Conservation (phyloP, 768 basidiomycete genomes). For the Kwoniella sp. region DNA sequence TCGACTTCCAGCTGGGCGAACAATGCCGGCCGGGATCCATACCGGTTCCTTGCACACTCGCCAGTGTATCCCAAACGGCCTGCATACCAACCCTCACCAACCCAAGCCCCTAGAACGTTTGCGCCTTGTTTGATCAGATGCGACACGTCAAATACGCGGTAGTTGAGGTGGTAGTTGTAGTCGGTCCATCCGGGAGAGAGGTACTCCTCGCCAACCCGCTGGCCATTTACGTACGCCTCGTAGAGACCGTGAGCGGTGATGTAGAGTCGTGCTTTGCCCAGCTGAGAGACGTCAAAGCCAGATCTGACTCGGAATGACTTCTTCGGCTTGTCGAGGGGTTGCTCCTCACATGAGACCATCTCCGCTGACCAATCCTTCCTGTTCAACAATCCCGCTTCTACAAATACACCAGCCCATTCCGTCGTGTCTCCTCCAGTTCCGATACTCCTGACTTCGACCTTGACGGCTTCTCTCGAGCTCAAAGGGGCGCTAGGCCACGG, state of each 20-base stretch:
- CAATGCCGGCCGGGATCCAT: conserved; percentile 27
- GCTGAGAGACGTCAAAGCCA: conserved; percentile 27
- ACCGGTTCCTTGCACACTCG: conserved; percentile 22
- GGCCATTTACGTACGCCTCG: conserved; percentile 33
- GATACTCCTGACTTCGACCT: conserved; percentile 18
- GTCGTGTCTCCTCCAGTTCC: conserved; percentile 16
- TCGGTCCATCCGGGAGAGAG: conserved; percentile 37
- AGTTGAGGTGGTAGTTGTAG: conserved; percentile 30
- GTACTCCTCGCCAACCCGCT: conserved; percentile 22
- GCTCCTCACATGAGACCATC: background rate
- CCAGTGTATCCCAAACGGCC: conserved; percentile 18
- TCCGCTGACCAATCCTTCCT: conserved; percentile 24
- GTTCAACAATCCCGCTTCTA: conserved; percentile 22
- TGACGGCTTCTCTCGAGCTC: conserved; percentile 15
- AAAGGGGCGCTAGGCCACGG: conserved; percentile 29
- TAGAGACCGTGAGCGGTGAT: conserved; percentile 34
- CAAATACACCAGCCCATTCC: conserved; percentile 2
- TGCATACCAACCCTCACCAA: conserved; percentile 31
- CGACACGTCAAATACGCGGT: conserved; percentile 31
- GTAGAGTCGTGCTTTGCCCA: conserved; percentile 24
- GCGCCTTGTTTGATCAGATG: conserved; percentile 1
- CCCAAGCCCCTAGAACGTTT: conserved; percentile 6
- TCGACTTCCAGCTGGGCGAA: conserved; percentile 36
- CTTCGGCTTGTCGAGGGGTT: background rate
- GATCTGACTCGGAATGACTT: conserved; percentile 12